phyloP scores from a whole-genome alignment of 306 rosid genomes.

The Vigna angularis region DNA sequence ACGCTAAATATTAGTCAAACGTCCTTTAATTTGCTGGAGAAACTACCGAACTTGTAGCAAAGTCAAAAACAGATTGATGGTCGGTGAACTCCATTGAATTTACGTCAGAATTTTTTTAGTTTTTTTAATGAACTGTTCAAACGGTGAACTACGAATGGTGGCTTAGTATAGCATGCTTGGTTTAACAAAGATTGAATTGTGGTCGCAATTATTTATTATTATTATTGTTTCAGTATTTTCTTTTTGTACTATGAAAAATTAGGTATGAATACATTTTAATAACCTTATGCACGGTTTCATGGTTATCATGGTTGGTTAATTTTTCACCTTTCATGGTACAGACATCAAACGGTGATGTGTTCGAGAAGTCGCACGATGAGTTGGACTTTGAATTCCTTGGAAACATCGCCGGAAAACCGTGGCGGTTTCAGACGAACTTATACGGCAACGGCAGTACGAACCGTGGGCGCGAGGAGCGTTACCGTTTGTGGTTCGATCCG shows the following conservation, averaged over 20 bases:
- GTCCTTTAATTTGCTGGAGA: conserved; percentile 20
- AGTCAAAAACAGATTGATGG: conserved; percentile 37
- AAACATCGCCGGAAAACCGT: conserved; percentile 79
- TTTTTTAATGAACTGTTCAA: not conserved
- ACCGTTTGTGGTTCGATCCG: conserved; percentile 96
- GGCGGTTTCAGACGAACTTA: conserved; percentile 94
- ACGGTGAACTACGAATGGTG: not conserved
- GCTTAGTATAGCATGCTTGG: not conserved
- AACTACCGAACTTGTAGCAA: conserved; percentile 7
- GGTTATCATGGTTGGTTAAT: conserved; percentile 18
- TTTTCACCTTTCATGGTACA: conserved; percentile 28
- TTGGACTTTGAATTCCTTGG: conserved; percentile 95
- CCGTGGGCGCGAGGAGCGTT: conserved; percentile 95
- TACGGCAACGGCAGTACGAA: conserved; percentile 92
- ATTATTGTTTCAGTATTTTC: too few species aligned
- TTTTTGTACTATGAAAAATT: not conserved
- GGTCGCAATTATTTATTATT: too few species aligned
- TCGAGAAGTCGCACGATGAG: conserved; percentile 88
- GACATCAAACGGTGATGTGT: conserved; percentile 93
- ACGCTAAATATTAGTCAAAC: conserved; percentile 35
- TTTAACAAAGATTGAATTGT: not conserved
- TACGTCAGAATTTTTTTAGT: not conserved
- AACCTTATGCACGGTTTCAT: not conserved
- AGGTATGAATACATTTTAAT: not conserved
- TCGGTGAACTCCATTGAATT: conserved; percentile 16